Conservation (phyloP, 768 basidiomycete species). For the Russula virescens region DNA sequence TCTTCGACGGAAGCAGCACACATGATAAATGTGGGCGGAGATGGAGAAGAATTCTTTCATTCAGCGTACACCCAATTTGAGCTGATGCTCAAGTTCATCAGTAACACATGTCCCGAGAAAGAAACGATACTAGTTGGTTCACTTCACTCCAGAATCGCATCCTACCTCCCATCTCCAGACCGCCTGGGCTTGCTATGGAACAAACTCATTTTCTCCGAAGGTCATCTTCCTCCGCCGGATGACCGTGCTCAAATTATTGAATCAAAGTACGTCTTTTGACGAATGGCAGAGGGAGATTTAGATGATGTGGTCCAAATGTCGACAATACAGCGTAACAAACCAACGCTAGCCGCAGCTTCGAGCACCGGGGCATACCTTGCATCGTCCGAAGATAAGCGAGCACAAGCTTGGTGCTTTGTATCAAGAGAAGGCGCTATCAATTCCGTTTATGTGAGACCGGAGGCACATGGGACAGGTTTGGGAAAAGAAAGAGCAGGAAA, state of each 20-base stretch:
- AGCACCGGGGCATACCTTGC: constrained; percentile 9
- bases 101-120: not conserved
- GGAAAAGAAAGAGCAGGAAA: constrained; percentile 11
- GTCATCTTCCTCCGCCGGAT: not conserved
- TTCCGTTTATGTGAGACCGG: constrained; percentile 17
- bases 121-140: not conserved
- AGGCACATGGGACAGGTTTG: not conserved
- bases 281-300: not conserved
- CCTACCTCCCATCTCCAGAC: not conserved
- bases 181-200: too few species aligned
- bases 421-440: constrained; percentile 10
- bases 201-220: not conserved
- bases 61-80: not conserved
- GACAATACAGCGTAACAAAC: not conserved
- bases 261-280: not conserved
- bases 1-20: not conserved
- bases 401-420: constrained; percentile 15
- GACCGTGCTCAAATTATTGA: not conserved
- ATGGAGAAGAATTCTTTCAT: constrained; percentile 1
- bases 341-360: not conserved
- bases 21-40: not conserved
- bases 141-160: not conserved
- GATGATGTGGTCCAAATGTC: not conserved
- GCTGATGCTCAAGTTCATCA: not conserved
- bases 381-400: not conserved